Evolutionary conservation across 768 basidiomycete genomes (phyloP).

Genomic region (Podaxis mareebaensis): DNA sequence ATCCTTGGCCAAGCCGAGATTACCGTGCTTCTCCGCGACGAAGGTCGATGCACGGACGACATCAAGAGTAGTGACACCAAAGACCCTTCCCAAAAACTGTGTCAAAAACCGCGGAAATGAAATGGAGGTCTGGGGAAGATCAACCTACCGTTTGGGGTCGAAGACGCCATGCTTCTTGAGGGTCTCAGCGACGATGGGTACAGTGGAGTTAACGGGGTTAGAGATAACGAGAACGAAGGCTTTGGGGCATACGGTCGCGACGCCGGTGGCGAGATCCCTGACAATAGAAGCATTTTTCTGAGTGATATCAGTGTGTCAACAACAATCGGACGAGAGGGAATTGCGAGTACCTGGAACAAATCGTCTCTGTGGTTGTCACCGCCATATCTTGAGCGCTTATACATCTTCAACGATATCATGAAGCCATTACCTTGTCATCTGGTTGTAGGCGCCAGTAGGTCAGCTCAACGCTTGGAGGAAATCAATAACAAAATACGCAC

Average conservation of each 20-base stretch:
- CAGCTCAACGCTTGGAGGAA: conserved; percentile 9
- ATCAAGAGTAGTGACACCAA: conserved; percentile 97
- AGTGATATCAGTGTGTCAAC: conserved; percentile 7
- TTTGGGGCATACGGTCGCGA: conserved; percentile 81
- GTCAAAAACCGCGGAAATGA: neutral
- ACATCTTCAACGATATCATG: conserved; percentile 14
- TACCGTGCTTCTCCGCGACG: conserved; percentile 74
- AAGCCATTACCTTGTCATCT: conserved; percentile 54
- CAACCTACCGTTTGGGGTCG: conserved; percentile 79
- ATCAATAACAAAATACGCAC: conserved; percentile 45
- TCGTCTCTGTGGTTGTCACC: conserved; percentile 65
- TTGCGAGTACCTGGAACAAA: conserved; percentile 76
- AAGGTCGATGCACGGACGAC: conserved; percentile 98
- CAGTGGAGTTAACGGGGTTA: conserved; percentile 99
- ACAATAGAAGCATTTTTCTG: conserved; percentile 99
- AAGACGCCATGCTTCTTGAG: conserved; percentile 92
- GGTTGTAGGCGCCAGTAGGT: conserved; percentile 20
- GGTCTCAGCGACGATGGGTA: conserved; percentile 94
- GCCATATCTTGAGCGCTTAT: conserved; percentile 17
- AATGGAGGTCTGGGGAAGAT: neutral
- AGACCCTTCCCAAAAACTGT: conserved; percentile 55
- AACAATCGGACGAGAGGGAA: neutral
- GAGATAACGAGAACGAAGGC: conserved; percentile 96
- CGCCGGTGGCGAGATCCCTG: conserved; percentile 87
- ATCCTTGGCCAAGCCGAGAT: conserved; percentile 59